phyloP scores from a whole-genome alignment of 495 filamentous ascomycete species.

The Neurospora sp. region DNA sequence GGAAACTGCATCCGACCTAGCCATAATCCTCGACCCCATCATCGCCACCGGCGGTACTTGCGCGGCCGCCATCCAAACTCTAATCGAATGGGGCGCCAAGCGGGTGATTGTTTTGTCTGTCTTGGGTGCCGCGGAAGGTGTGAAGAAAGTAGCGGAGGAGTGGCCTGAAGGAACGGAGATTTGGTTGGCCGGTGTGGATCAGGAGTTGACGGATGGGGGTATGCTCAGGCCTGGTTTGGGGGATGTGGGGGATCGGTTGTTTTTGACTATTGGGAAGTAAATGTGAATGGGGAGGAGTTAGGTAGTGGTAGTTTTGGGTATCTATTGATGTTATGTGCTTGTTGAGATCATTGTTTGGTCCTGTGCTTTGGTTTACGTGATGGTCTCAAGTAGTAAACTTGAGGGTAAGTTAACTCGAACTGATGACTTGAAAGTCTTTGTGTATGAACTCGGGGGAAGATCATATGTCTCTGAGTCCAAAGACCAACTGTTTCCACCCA shows the following conservation, averaged over 20 bases:
- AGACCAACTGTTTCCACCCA: no score
- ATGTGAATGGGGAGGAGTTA: no score
- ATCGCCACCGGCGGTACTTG: conserved; percentile 90
- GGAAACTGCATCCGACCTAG: conserved; percentile 38
- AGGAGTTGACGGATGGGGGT: conserved; percentile 56
- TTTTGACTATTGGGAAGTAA: conserved; percentile 86
- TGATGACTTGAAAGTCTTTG: no score
- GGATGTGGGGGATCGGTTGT: conserved; percentile 87
- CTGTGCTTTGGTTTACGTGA: no score
- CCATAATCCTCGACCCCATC: conserved; percentile 81
- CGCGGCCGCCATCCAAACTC: conserved; percentile 77
- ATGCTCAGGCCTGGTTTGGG: conserved; percentile 90
- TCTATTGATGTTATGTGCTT: no score
- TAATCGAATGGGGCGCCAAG: conserved; percentile 82
- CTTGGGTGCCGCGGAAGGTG: conserved; percentile 56
- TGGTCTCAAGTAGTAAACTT: no score
- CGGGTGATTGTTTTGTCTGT: conserved; percentile 71
- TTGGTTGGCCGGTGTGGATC: conserved; percentile 74
- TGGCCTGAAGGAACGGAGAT: conserved; percentile 69
- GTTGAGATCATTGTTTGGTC: no score
- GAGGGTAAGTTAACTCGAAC: no score
- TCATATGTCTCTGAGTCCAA: no score
- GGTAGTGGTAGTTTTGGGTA: no score
- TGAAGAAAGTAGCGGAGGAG: conserved; percentile 56
- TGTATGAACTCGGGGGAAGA: no score